Evolutionary conservation across 1,284 basidiomycete genomes (phyloP), one percentile per base, ranked within the genome.

Genomic region (Malassezia restricta): DNA sequence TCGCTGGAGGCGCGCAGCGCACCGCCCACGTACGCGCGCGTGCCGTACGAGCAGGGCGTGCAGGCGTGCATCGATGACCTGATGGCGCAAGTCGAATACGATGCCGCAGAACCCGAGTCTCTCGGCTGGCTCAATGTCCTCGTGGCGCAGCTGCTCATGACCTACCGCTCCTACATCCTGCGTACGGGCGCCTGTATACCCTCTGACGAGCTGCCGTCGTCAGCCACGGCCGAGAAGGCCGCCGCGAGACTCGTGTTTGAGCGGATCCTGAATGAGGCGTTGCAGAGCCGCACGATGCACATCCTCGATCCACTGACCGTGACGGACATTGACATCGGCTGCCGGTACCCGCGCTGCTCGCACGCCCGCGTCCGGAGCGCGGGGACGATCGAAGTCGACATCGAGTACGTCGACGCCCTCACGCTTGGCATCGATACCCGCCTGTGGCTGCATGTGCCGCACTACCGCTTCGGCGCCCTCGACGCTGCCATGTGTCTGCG

Each of bases 71-170:
- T 76, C 0, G 59, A 74, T 1, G 54, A 73, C 2, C 63, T 80
- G 7, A 73, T 80, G 20, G 62, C 68, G n/a, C 76, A 76, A 46
- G 74, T 77, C 4, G 68, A 64, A 5, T 80, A 80, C 62, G 79
- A 80, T 54, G 74, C 79, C 60, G 70, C 76, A 2, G 75, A 75
- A 11, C 69, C 77, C 9, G 79, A 81, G 58, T 75, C 76, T 14
- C 68, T 76, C 28, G 79, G 78, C 57, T 80, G 79, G 79, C 65
- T 80, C 41, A 80, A 80, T 61, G 77, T 80, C 33, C 71, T 81
- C 15, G 66, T 78, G 28, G 78, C 78, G 4, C 78, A 80, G 65
- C 76, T 77, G 33, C 66, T 74, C 28, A 59, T 63, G 11, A 70
- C 66, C 8, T 76, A 75, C 59, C 60, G 74, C 66, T 53, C 65